Conservation (phyloP, 2,329 filamentous ascomycete species). For the Aspergillus spinulosporus region DNA sequence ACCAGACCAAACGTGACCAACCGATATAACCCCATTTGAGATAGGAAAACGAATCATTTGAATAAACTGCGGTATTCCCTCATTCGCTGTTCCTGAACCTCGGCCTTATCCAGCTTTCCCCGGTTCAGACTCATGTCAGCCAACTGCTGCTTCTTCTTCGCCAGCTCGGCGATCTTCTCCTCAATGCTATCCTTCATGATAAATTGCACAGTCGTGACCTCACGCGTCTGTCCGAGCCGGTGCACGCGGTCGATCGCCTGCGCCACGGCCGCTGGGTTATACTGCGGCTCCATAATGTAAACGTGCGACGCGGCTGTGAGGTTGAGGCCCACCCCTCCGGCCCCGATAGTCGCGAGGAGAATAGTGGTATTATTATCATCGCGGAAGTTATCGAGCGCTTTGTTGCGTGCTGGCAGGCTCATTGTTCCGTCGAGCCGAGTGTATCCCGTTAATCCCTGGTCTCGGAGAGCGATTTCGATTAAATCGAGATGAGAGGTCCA, state of each 20-base stretch:
- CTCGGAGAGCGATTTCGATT: constrained; percentile 76
- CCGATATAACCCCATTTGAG: constrained; percentile 11
- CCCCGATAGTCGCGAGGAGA: constrained; percentile 88
- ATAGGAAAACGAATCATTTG: constrained; percentile 31
- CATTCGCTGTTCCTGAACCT: constrained; percentile 65
- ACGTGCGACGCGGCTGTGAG: constrained; percentile 81
- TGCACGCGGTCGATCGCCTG: constrained; percentile 95
- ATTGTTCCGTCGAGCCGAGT: constrained; percentile 87
- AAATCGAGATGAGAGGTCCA: constrained; percentile 95
- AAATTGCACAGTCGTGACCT: constrained; percentile 82
- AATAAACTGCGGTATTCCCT: constrained; percentile 63
- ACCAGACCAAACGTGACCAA: constrained; percentile 3
- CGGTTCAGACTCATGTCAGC: constrained; percentile 83
- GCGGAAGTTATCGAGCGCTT: constrained; percentile 75
- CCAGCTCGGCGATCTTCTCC: constrained; percentile 85
- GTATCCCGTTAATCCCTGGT: constrained; percentile 58
- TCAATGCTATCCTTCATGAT: constrained; percentile 92
- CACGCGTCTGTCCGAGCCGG: constrained; percentile 83
- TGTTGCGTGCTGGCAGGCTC: constrained; percentile 70
- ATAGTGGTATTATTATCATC: constrained; percentile 70
- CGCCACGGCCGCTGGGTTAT: constrained; percentile 91
- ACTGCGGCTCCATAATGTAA: constrained; percentile 98
- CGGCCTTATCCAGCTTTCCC: constrained; percentile 58
- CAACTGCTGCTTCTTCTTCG: constrained; percentile 88
- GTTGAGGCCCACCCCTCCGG: constrained; percentile 88